Percentiles rank a stretch among this genome's conserved stretches.
Conservation (phyloP, 1,284 basidiomycete genomes). For the Malassezia nana region DNA sequence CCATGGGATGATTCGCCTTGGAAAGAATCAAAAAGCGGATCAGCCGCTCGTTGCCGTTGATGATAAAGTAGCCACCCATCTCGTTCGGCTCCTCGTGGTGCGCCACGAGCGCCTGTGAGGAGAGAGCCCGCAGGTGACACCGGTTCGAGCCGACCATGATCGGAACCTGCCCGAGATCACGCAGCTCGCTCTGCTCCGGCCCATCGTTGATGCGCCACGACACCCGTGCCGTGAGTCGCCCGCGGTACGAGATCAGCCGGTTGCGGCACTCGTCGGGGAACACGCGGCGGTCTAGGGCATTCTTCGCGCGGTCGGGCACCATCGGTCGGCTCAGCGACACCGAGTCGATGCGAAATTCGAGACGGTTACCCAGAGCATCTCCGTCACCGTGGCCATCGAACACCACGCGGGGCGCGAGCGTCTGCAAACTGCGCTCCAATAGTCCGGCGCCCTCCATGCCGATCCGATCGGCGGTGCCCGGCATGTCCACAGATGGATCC, state of each 20-base stretch:
- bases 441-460: conserved; percentile 63
- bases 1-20: conserved; percentile 77
- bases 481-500: conserved; percentile 37
- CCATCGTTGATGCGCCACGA: conserved; percentile 72
- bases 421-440: conserved; percentile 66
- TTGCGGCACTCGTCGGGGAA: conserved; percentile 67
- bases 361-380: conserved; percentile 47
- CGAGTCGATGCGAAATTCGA: conserved; percentile 68
- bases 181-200: conserved; percentile 64
- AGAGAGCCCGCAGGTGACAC: conserved; percentile 77
- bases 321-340: conserved; percentile 75
- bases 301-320: conserved; percentile 72
- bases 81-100: conserved; percentile 95
- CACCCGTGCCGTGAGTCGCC: conserved; percentile 78
- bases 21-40: conserved; percentile 92
- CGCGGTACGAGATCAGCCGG: conserved; percentile 80
- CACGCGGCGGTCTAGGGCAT: conserved; percentile 64
- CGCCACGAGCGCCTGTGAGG: conserved; percentile 73
- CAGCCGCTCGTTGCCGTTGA: conserved; percentile 97
- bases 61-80: conserved; percentile 95
- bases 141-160: conserved; percentile 97
- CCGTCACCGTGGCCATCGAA: conserved; percentile 62
- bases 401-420: conserved; percentile 78
- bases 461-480: conserved; percentile 59
- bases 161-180: conserved; percentile 83